These are phyloP conservation scores for Eremochloa ophiuroides DNA, from an alignment of 176 grass and related monocot species.

Conservation along the genomic window DNA sequence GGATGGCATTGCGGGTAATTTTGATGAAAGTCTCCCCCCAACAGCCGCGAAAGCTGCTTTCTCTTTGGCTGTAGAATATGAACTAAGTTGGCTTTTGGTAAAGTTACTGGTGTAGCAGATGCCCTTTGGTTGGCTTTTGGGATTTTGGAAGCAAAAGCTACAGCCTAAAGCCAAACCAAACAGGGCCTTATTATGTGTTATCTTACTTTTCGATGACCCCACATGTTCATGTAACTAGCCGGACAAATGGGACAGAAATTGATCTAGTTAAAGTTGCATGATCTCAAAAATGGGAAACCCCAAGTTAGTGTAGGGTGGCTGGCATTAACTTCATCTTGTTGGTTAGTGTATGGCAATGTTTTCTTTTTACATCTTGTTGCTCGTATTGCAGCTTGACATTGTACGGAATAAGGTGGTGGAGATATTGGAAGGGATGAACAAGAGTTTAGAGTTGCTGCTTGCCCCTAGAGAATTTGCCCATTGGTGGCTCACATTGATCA, in stretches of 20 bases:
- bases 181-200: too few species aligned
- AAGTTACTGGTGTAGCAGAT: too few species aligned
- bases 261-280: not conserved
- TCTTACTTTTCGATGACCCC: too few species aligned
- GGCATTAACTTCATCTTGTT: not conserved
- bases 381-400: slow-evolving; percentile 45
- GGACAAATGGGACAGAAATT: not conserved
- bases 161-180: too few species aligned
- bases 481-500: slow-evolving; percentile 92
- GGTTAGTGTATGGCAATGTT: not conserved
- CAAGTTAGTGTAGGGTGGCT: not conserved
- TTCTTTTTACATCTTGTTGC: not conserved
- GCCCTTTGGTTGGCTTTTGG: too few species aligned
- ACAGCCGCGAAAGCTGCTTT: too few species aligned
- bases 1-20: too few species aligned
- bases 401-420: slow-evolving; percentile 63
- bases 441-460: slow-evolving; percentile 66
- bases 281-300: not conserved
- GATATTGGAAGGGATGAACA: slow-evolving; percentile 42
- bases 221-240: not conserved
- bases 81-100: too few species aligned
- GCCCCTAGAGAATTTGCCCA: slow-evolving; percentile 94
- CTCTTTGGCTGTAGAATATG: too few species aligned
- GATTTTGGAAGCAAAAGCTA: too few species aligned
- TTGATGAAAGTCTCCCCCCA: too few species aligned